Conservation (phyloP, 495 filamentous ascomycete genomes). For the Barbatosphaeria neglecta region DNA sequence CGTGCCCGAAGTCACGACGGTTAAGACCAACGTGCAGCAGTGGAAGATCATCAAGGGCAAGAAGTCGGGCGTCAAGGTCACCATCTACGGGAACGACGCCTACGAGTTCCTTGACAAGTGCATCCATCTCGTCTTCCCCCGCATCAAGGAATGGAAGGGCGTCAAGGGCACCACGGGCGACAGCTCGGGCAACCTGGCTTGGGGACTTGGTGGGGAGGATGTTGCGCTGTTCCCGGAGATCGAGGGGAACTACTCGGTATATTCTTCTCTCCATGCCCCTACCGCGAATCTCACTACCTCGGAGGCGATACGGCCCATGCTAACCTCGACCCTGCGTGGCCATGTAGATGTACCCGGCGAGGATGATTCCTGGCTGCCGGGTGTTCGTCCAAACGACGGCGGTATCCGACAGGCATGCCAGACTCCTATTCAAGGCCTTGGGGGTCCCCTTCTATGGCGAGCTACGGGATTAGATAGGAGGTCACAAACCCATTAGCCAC, state of each 20-base stretch:
- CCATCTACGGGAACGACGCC: constrained; percentile 66
- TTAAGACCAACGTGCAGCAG: constrained; percentile 50
- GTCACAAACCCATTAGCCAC: constrained; percentile 1
- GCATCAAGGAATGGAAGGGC: constrained; percentile 89
- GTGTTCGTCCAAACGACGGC: constrained; percentile 82
- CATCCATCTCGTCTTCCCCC: constrained; percentile 79
- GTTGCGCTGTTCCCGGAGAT: constrained; percentile 84
- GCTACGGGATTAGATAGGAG: constrained; percentile 23
- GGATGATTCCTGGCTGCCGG: constrained; percentile 88
- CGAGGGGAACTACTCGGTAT: constrained; percentile 82
- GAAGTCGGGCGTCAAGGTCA: constrained; percentile 53
- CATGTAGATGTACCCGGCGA: constrained; percentile 34
- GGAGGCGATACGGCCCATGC: too few relatives aligned
- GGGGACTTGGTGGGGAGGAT: constrained; percentile 59
- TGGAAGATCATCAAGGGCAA: constrained; percentile 48
- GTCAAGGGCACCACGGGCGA: constrained; percentile 68
- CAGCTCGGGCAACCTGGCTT: constrained; percentile 74
- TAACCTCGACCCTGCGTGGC: too few relatives aligned
- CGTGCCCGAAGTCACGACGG: constrained; percentile 55
- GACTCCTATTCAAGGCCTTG: constrained; percentile 67
- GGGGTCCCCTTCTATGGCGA: constrained; percentile 81
- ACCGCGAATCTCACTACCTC: too few relatives aligned
- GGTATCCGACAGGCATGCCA: constrained; percentile 81
- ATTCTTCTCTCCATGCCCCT: constrained; percentile 30
- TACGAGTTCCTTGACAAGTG: constrained; percentile 79